Conservation (phyloP, 2,329 filamentous ascomycete species). For the Arthrobotrys entomopaga region DNA sequence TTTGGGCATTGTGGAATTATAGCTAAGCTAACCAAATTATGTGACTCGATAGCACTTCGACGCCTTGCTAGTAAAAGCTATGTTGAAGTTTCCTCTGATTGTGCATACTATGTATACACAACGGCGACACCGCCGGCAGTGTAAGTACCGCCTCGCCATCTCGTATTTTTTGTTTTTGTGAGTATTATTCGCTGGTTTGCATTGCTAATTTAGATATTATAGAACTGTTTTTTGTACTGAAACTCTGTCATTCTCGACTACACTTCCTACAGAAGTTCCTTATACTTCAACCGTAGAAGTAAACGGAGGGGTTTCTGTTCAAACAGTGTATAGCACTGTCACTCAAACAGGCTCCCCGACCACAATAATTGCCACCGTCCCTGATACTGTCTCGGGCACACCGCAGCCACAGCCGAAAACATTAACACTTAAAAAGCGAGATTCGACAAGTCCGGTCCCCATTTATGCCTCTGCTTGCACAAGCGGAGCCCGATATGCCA, state of each 20-base stretch:
- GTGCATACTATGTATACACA: constrained; percentile 14
- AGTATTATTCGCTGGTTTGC: too few relatives aligned
- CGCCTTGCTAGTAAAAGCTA: constrained; percentile 23
- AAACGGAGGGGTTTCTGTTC: not conserved
- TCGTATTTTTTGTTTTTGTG: not conserved
- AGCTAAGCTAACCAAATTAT: not conserved
- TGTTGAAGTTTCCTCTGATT: constrained; percentile 8
- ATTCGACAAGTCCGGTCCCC: constrained; percentile 11
- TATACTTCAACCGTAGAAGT: not conserved
- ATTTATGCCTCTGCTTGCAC: constrained; percentile 13
- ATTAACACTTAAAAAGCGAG: not conserved
- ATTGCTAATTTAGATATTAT: not conserved
- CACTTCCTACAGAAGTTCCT: not conserved
- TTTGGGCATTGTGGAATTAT: not conserved
- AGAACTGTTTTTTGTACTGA: not conserved
- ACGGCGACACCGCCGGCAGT: not conserved
- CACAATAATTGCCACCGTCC: not conserved
- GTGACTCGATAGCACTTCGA: constrained; percentile 14
- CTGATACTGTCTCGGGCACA: not conserved
- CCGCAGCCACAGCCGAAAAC: not conserved
- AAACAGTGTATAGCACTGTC: not conserved
- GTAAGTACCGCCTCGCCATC: not conserved
- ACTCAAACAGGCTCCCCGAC: not conserved
- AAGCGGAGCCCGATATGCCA: constrained; percentile 16
- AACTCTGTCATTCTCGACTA: not conserved